These are phyloP conservation scores for Periconia sp. DNA, from an alignment of 2,329 filamentous ascomycete species.

Conservation along the genomic window DNA sequence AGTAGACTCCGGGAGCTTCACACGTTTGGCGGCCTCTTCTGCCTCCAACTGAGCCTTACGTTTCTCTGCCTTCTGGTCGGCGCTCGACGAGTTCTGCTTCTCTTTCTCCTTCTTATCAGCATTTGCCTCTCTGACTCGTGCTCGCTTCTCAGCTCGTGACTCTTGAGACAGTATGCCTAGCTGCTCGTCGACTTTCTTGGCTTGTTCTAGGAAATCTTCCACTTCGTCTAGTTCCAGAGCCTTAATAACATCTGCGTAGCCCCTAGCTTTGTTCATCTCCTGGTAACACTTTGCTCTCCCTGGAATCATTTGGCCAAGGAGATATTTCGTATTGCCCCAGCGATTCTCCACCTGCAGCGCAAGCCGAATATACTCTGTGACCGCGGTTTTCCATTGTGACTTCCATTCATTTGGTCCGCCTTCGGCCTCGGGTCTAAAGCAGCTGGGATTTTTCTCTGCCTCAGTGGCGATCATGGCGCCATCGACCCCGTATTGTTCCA, in stretches of 20 bases:
- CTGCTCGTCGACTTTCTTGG: slow-evolving; percentile 65
- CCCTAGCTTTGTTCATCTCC: slow-evolving; percentile 65
- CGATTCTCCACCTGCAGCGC: slow-evolving; percentile 80
- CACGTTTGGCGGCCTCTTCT: slow-evolving; percentile 26
- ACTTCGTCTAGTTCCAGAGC: slow-evolving; percentile 66
- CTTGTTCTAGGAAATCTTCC: slow-evolving; percentile 64
- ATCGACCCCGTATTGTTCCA: slow-evolving; percentile 80
- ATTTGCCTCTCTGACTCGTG: slow-evolving; percentile 34
- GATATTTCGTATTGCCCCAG: slow-evolving; percentile 90
- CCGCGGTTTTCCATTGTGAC: slow-evolving; percentile 75
- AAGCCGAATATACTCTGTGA: slow-evolving; percentile 71
- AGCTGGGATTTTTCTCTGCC: slow-evolving; percentile 88
- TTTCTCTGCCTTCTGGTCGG: slow-evolving; percentile 22
- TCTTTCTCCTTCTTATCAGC: too few species aligned
- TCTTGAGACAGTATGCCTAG: slow-evolving; percentile 61
- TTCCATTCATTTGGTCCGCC: slow-evolving; percentile 61
- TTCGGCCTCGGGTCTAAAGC: slow-evolving; percentile 70
- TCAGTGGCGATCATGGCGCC: slow-evolving; percentile 96
- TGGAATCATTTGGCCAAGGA: slow-evolving; percentile 81
- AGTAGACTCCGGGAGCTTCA: slow-evolving; percentile 23
- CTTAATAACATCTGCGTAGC: slow-evolving; percentile 70
- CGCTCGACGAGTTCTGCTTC: neutral
- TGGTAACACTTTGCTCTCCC: slow-evolving; percentile 70
- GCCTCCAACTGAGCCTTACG: slow-evolving; percentile 16
- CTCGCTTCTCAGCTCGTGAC: slow-evolving; percentile 49